phyloP scores from a whole-genome alignment of 176 grass and related monocot species.

The Phyllostachys edulis region DNA sequence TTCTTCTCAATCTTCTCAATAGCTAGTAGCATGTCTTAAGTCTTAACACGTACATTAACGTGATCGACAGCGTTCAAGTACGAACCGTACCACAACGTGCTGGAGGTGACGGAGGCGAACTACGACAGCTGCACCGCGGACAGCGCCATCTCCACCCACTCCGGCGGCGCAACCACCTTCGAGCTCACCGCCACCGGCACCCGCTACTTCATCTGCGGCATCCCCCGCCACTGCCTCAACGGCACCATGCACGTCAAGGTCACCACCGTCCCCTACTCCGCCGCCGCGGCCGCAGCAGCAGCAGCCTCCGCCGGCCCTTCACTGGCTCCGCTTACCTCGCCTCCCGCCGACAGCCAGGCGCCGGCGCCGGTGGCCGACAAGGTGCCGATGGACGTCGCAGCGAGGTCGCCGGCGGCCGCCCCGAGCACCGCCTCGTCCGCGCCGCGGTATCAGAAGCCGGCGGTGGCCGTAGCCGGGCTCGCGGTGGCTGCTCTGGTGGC shows the following conservation, averaged over 20 bases:
- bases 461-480: slow-evolving; percentile 24
- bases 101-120: slow-evolving; percentile 51
- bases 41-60: not conserved
- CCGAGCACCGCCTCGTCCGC: not conserved
- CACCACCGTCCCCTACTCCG: slow-evolving; percentile 37
- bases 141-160: slow-evolving; percentile 34
- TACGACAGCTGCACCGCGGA: slow-evolving; percentile 45
- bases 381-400: not conserved
- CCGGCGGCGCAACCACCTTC: slow-evolving; percentile 51
- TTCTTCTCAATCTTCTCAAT: not conserved
- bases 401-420: not conserved
- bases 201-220: slow-evolving; percentile 85
- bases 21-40: not conserved
- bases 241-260: slow-evolving; percentile 71
- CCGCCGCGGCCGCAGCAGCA: not conserved
- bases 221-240: slow-evolving; percentile 56
- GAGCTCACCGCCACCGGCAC: slow-evolving; percentile 44
- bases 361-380: not conserved
- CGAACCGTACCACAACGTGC: slow-evolving; percentile 55
- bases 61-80: slow-evolving; percentile 54
- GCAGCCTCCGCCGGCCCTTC: not conserved
- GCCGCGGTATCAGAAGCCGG: slow-evolving; percentile 7
- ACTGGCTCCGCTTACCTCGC: not conserved
- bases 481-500: slow-evolving; percentile 35
- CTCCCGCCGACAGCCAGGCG: slow-evolving; percentile 10